Conservation (phyloP, 805 yeast species). For the Tetrapisispora iriomotensis region DNA sequence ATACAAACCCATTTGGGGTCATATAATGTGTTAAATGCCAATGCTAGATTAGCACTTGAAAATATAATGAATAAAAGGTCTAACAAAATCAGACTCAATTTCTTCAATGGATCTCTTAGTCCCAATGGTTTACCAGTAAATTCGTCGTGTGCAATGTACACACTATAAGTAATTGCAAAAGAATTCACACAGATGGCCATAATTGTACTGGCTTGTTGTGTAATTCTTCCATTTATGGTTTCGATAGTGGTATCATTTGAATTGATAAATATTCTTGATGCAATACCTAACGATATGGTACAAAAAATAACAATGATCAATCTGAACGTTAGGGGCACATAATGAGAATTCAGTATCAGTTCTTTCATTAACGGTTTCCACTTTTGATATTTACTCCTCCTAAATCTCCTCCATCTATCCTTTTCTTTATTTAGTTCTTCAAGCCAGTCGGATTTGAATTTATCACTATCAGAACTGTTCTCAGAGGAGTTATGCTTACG, state of each 20-base stretch:
- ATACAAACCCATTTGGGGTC: conserved; percentile 77
- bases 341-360: conserved; percentile 62
- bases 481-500: not conserved
- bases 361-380: conserved; percentile 54
- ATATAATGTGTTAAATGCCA: conserved; percentile 73
- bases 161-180: conserved; percentile 63
- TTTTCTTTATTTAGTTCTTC: conserved; percentile 22
- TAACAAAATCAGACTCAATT: conserved; percentile 68
- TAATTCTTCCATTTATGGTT: conserved; percentile 26
- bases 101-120: conserved; percentile 71
- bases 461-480: not conserved
- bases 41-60: conserved; percentile 76
- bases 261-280: conserved; percentile 45
- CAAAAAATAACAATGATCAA: conserved; percentile 49
- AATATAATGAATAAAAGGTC: conserved; percentile 84
- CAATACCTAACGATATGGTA: conserved; percentile 60
- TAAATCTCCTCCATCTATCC: conserved; percentile 25
- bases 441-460: conserved; percentile 8
- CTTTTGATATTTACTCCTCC: conserved; percentile 47
- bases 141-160: conserved; percentile 83
- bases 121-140: conserved; percentile 89
- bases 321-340: conserved; percentile 70
- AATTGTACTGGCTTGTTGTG: conserved; percentile 80
- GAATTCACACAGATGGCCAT: conserved; percentile 86
- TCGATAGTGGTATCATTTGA: conserved; percentile 18